Base-by-base conservation (phyloP, 2,329 filamentous ascomycete genomes). In the Conoideocrella luteorostrata region DNA sequence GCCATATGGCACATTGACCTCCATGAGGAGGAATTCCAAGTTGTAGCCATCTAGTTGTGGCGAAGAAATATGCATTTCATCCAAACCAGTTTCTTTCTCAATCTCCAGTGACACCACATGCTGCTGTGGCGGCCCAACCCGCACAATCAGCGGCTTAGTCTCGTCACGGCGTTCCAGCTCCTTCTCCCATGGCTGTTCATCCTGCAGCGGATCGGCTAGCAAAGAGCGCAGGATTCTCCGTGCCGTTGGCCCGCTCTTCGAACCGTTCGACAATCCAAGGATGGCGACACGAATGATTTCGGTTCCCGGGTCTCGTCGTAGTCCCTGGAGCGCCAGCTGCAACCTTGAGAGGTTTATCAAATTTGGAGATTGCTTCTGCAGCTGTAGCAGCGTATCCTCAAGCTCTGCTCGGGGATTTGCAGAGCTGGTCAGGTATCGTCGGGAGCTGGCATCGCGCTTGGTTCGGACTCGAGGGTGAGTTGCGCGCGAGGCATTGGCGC, bases 341-440 rank as follows among this genome's bases (percentile, higher is more conserved):
- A 90, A 59, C 44, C 83, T 73, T 23, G 84, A 79, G n/a, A 83
- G 71, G 55, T 84, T 84, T 42, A 86, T 72, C 52, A 81, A 74
- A 46, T 71, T 75, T 20, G 77, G 72, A 2, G 80, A 78, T 39
- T 77, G 67, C 41, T 74, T 75, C 53, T 84, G 74, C 3, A 91
- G 69, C 18, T 77, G 72, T 2, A 71, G 60, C 1, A 90, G 68
- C 3, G 77, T 69, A 34, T 71, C 63, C 49, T 83, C 71, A 5
- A 88, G 74, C 51, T 84, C 74, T 44, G 65, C 55, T 32, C 75
- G 68, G 12, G 69, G 58, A 44, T 69, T 56, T 10, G 55, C 33
- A 6, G 54, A 44, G 6, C 58, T 53, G 18, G 63, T 61, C 39
- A 58, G 54, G 49, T 56, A 59, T 47, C 61, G 43, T 35, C 38